A percentile compares a stretch with the other conserved stretches of the same genome.
These are phyloP conservation scores for Hirsutella rhossiliensis DNA, from an alignment of 2,329 filamentous ascomycete species.

Conservation along the genomic window DNA sequence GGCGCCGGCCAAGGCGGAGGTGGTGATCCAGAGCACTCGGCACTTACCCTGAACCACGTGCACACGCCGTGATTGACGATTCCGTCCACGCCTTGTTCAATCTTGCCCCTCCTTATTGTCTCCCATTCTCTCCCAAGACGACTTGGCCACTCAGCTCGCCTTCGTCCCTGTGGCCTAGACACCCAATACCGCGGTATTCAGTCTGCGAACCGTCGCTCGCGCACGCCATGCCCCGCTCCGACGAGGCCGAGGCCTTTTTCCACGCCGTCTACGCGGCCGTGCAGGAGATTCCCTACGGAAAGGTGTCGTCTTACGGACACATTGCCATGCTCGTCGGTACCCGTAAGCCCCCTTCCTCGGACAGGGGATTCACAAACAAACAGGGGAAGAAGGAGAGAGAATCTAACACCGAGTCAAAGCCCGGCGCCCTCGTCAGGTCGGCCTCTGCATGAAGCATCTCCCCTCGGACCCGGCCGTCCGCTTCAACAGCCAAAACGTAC, in stretches of 20 bases:
- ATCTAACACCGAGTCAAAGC: constrained; percentile 41
- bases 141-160: too few relatives aligned
- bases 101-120: too few relatives aligned
- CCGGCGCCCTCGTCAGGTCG: constrained; percentile 71
- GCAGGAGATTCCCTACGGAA: constrained; percentile 72
- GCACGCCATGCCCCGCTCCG: constrained; percentile 50
- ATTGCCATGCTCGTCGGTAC: constrained; percentile 62
- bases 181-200: too few relatives aligned
- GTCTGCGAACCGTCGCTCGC: background rate
- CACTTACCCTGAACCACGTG: too few relatives aligned
- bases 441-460: constrained; percentile 80
- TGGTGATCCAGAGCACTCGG: too few relatives aligned
- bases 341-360: constrained; percentile 35
- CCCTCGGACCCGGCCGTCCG: constrained; percentile 36
- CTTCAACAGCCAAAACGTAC: constrained; percentile 70
- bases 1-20: too few relatives aligned
- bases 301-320: constrained; percentile 79
- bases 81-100: too few relatives aligned
- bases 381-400: too few relatives aligned
- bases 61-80: too few relatives aligned
- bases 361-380: too few relatives aligned
- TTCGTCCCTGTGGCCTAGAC: too few relatives aligned
- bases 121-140: background rate
- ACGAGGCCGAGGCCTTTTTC: constrained; percentile 66
- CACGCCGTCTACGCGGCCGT: constrained; percentile 70